Conservation (phyloP, 345 rosid genomes). For the Turritis glabra region DNA sequence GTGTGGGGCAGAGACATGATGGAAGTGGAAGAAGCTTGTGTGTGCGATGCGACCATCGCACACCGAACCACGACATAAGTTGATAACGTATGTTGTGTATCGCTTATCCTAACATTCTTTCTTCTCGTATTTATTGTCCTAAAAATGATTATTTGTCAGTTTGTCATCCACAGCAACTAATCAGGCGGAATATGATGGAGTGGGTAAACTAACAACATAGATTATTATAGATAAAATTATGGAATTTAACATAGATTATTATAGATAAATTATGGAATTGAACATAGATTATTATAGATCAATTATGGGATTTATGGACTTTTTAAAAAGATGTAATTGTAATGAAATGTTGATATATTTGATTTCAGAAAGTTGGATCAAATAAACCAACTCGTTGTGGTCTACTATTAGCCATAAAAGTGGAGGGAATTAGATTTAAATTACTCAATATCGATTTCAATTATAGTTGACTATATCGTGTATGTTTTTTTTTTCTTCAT, state of each 20-base stretch:
- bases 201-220: neutral
- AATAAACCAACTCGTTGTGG: too few relatives aligned
- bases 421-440: too few relatives aligned
- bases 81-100: conserved; percentile 6
- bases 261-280: too few relatives aligned
- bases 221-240: neutral
- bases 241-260: neutral
- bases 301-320: neutral
- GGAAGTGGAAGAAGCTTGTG: conserved; percentile 28
- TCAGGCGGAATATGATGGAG: neutral
- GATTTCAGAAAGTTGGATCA: neutral
- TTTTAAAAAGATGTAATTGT: neutral
- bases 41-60: conserved; percentile 27
- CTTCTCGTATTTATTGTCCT: neutral
- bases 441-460: neutral
- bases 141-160: neutral
- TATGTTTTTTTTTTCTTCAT: too few relatives aligned
- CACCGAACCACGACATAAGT: conserved; percentile 29
- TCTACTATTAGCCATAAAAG: too few relatives aligned
- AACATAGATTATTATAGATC: neutral
- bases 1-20: conserved; percentile 21
- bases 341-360: neutral
- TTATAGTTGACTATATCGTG: too few relatives aligned
- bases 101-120: neutral
- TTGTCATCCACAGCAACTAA: neutral